Evolutionary conservation across 352 stramenopile genomes (phyloP).

Genomic region (Pythium vanterpoolii): DNA sequence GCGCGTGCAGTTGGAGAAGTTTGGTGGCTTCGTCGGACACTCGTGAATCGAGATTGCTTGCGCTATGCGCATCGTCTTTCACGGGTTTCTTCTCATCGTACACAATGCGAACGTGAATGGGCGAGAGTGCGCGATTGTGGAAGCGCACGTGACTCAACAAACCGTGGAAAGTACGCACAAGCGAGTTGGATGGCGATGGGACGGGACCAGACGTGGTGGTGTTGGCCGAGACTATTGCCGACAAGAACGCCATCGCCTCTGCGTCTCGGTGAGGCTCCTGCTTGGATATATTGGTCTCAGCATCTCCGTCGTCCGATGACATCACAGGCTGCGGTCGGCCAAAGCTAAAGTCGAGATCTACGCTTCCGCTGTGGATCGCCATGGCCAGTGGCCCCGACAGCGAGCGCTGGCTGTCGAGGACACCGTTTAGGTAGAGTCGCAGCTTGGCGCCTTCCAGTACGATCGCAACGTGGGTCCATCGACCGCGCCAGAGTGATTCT

Average conservation of each 20-base stretch:
- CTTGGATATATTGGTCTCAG: background rate
- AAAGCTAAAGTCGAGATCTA: slow-evolving; percentile 58
- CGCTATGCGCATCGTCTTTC: slow-evolving; percentile 7
- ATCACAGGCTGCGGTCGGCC: slow-evolving; percentile 24
- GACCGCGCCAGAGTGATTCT: slow-evolving; percentile 45
- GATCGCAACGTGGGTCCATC: slow-evolving; percentile 85
- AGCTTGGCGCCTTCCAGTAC: slow-evolving; percentile 86
- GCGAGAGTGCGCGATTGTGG: slow-evolving; percentile 86
- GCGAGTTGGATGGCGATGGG: background rate
- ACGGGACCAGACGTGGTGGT: background rate
- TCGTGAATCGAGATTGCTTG: background rate
- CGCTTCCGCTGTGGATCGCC: slow-evolving; percentile 25
- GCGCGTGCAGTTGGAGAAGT: slow-evolving; percentile 18
- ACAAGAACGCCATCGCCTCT: slow-evolving; percentile 19
- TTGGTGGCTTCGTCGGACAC: background rate
- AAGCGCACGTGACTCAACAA: slow-evolving; percentile 85
- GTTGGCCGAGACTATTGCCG: slow-evolving; percentile 3
- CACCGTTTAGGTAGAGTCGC: slow-evolving; percentile 88
- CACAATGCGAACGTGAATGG: slow-evolving; percentile 91
- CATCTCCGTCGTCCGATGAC: background rate
- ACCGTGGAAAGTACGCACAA: slow-evolving; percentile 63
- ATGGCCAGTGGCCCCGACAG: slow-evolving; percentile 35
- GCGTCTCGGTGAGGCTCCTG: background rate
- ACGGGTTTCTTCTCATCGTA: slow-evolving; percentile 71
- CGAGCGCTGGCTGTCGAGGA: slow-evolving; percentile 79